Evolutionary conservation across 768 basidiomycete species (phyloP), one percentile per base, ranked within the genome.

Genomic region (Phylloporus arenicola): DNA sequence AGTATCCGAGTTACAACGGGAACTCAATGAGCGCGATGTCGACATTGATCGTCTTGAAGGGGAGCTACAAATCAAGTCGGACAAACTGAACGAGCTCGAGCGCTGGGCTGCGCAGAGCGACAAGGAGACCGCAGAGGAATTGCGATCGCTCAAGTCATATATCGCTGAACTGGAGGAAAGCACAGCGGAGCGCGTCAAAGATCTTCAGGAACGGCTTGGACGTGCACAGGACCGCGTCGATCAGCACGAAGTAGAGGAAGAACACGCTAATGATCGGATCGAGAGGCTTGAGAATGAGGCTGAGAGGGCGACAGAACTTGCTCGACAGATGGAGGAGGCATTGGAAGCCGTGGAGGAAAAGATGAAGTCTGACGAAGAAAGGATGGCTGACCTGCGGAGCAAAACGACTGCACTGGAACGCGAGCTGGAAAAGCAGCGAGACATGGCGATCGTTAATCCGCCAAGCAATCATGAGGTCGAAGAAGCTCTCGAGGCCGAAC

Each of bases 321-420:
- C 73, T 17, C 68, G 74, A 39, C 86, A 90, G 63, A 74, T 89
- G 75, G 84, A 91, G 56, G 79, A 84, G 2, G 90, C 88, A 0
- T 67, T 92, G 46, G 81, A 86, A 45, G 86, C 81, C 6, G 81
- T 83, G 0, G 86, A 91, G 64, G 74, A 75, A 61, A 84, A 83
- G 68, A 86, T 87, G 77, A 62, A 69, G 25, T 71, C 75, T 0
- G 86, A 88, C 55, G 81, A 80, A 45, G 77, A 78, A 16, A 73
- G 69, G 38, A 57, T 84, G 29, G 68, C 73, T 3, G 67, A 77
- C 2, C 68, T 88, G 48, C 75, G 74, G 51, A 67, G 70, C 46
- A 82, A 75, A 53, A 44, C 88, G 17, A 56, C 70, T 5, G 67
- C 75, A 6, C 63, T 85, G 37, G 83, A 88, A 58, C 79, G 84